Conservation (phyloP, 768 basidiomycete genomes). For the Tylopilus plumbeoviolaceoides region DNA sequence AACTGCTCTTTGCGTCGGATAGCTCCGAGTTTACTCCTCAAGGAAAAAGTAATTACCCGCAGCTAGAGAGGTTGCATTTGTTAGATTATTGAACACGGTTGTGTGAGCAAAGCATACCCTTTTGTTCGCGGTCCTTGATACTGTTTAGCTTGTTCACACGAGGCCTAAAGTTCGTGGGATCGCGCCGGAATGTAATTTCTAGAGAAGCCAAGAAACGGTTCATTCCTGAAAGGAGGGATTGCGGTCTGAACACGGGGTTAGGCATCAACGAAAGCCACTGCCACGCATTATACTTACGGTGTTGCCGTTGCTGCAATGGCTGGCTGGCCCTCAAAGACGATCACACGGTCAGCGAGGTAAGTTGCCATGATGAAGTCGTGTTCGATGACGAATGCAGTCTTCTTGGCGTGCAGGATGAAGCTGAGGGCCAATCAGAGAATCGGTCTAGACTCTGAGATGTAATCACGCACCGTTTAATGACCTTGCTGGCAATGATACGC, state of each 20-base stretch:
- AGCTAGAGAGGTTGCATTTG: constrained; percentile 36
- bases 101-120: constrained; percentile 44
- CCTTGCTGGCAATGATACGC: constrained; percentile 96
- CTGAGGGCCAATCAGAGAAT: constrained; percentile 32
- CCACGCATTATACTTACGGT: constrained; percentile 51
- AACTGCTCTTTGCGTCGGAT: not conserved
- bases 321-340: constrained; percentile 86
- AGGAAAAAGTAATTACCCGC: constrained; percentile 92
- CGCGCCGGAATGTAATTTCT: constrained; percentile 97
- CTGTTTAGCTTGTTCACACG: constrained; percentile 83
- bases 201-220: constrained; percentile 94
- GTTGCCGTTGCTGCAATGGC: constrained; percentile 87
- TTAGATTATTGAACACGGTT: constrained; percentile 4
- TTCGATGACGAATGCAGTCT: constrained; percentile 98
- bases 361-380: constrained; percentile 99
- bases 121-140: constrained; percentile 87
- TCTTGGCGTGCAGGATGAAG: constrained; percentile 94
- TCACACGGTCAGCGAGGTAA: constrained; percentile 96
- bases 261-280: not conserved
- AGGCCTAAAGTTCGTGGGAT: constrained; percentile 91
- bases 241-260: constrained; percentile 54
- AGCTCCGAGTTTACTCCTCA: constrained; percentile 52
- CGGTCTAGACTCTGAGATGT: not conserved
- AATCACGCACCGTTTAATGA: constrained; percentile 80
- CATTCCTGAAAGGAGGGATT: constrained; percentile 94